phyloP scores from a whole-genome alignment of 139 green algal species.

The Chlamydomonas sp. region DNA sequence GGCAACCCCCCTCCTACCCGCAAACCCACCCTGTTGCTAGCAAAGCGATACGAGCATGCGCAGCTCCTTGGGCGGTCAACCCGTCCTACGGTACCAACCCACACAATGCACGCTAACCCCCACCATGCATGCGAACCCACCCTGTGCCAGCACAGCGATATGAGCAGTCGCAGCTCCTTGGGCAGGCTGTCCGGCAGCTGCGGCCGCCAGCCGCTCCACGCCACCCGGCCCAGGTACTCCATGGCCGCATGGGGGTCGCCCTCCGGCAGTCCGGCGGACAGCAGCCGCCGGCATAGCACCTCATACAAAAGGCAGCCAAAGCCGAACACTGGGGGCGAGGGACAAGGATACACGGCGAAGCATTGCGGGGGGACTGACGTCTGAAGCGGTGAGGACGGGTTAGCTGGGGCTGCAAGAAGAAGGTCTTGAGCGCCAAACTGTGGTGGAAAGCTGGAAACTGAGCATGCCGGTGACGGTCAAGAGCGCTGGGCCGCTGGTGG shows the following conservation, averaged over 20 bases:
- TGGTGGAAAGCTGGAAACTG: too few relatives aligned
- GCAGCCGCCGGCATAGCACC: constrained; percentile 13
- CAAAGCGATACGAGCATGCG: constrained; percentile 29
- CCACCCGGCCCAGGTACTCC: constrained; percentile 26
- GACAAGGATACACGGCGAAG: too few relatives aligned
- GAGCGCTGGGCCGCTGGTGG: too few relatives aligned
- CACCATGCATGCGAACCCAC: background rate
- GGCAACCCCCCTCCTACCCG: background rate
- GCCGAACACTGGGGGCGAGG: constrained; percentile 9
- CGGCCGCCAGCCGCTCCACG: constrained; percentile 31
- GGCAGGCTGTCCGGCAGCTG: constrained; percentile 2
- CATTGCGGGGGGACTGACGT: too few relatives aligned
- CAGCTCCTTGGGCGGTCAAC: background rate
- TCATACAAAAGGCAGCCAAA: constrained; percentile 32
- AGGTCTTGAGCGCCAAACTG: background rate
- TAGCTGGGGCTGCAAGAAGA: background rate
- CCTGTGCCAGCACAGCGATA: constrained; percentile 36
- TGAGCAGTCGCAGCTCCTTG: constrained; percentile 20
- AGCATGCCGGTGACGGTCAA: too few relatives aligned
- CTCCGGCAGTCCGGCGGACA: constrained; percentile 3
- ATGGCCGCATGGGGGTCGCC: constrained; percentile 8
- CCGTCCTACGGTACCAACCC: background rate
- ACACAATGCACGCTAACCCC: background rate
- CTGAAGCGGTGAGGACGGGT: background rate
- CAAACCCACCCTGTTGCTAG: constrained; percentile 22